A percentile compares a stretch with the other conserved stretches of the same genome.
phyloP scores from a whole-genome alignment of 441 rosid genomes.

The Populus hybrid region DNA sequence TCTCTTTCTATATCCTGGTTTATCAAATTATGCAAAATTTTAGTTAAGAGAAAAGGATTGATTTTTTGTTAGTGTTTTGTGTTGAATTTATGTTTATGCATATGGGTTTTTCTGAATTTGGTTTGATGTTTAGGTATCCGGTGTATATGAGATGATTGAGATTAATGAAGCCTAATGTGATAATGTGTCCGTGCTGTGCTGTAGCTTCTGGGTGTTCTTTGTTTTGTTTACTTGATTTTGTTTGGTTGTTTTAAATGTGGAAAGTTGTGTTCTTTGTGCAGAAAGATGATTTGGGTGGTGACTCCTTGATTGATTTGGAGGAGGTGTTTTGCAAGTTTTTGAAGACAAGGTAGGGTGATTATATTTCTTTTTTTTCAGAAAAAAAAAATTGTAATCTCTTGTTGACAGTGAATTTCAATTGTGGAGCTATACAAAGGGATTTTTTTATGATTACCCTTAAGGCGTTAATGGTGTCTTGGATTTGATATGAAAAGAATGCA shows the following conservation, averaged over 20 bases:
- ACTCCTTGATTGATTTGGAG: constrained; percentile 48
- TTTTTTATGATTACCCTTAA: not conserved
- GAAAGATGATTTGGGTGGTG: constrained; percentile 41
- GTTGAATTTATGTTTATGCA: not conserved
- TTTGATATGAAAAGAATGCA: not conserved
- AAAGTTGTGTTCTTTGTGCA: constrained; percentile 22
- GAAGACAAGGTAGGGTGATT: constrained; percentile 40
- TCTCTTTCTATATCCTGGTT: not conserved
- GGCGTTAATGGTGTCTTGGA: not conserved
- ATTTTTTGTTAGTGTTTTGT: not conserved
- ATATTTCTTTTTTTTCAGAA: too few relatives aligned
- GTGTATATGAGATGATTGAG: not conserved
- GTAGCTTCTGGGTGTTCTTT: not conserved
- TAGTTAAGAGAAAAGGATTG: not conserved
- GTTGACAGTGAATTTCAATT: not conserved
- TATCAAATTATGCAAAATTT: not conserved
- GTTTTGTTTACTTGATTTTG: not conserved
- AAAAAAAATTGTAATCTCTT: not conserved
- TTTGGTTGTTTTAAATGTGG: not conserved
- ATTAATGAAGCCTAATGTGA: not conserved
- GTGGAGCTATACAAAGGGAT: not conserved
- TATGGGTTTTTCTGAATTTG: not conserved
- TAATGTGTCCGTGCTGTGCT: not conserved
- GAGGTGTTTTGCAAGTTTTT: constrained; percentile 52
- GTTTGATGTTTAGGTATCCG: not conserved